A percentile compares a stretch with the other conserved stretches of the same genome.
These are phyloP conservation scores for Pseudopithomyces chartarum DNA, from an alignment of 2,329 filamentous ascomycete genomes.

Conservation along the genomic window DNA sequence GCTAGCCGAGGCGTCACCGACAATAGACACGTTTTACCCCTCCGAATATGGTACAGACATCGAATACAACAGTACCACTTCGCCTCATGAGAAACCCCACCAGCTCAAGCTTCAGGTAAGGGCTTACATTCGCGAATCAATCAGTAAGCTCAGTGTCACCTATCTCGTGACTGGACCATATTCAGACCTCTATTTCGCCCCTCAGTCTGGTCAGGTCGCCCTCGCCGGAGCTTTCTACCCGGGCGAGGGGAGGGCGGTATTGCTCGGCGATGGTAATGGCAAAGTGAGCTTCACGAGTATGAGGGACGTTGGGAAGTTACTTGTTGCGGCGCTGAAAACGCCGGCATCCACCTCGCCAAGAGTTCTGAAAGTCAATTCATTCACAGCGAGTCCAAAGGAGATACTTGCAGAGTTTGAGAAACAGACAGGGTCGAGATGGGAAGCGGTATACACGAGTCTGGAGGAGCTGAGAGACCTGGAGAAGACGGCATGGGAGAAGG, in stretches of 20 bases:
- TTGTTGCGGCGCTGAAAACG: slow-evolving; percentile 66
- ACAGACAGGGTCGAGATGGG: slow-evolving; percentile 66
- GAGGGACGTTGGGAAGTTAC: slow-evolving; percentile 70
- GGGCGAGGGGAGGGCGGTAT: slow-evolving; percentile 59
- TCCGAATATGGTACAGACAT: slow-evolving; percentile 50
- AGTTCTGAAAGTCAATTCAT: slow-evolving; percentile 72
- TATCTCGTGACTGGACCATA: slow-evolving; percentile 75
- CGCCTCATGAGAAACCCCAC: slow-evolving; percentile 67
- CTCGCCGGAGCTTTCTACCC: slow-evolving; percentile 65
- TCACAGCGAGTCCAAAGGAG: slow-evolving; percentile 66
- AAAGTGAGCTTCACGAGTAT: slow-evolving; percentile 72
- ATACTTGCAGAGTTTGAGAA: slow-evolving; percentile 71
- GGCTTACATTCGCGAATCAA: slow-evolving; percentile 60
- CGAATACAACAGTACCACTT: slow-evolving; percentile 64
- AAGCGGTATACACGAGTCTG: slow-evolving; percentile 59
- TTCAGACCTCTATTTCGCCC: slow-evolving; percentile 64
- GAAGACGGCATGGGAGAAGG: slow-evolving; percentile 61
- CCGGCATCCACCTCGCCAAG: slow-evolving; percentile 55
- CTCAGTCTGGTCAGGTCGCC: slow-evolving; percentile 44
- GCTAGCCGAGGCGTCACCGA: slow-evolving; percentile 59
- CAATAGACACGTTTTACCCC: slow-evolving; percentile 68
- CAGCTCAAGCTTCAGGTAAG: slow-evolving; percentile 73
- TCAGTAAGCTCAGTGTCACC: slow-evolving; percentile 63
- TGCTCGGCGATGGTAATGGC: slow-evolving; percentile 67
- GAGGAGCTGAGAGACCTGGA: slow-evolving; percentile 62